phyloP scores from a whole-genome alignment of 495 filamentous ascomycete species.

The Aspergillus olivimuriae region DNA sequence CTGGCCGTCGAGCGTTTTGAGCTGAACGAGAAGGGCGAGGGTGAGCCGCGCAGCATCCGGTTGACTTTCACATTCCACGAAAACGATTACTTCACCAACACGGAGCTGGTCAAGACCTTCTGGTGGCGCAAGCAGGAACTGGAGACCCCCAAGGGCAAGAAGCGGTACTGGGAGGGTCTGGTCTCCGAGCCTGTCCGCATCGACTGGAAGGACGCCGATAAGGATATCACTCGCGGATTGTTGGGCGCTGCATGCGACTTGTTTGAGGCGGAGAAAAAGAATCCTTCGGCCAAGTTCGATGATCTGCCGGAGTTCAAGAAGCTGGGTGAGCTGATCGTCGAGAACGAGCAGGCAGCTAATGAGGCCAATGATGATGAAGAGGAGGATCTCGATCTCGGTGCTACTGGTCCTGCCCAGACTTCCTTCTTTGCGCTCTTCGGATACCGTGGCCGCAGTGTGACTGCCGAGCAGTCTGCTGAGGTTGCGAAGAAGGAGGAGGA shows the following conservation, averaged over 20 bases:
- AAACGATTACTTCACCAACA: conserved; percentile 73
- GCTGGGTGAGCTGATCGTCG: conserved; percentile 40
- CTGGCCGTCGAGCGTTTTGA: conserved; percentile 73
- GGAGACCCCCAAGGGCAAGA: conserved; percentile 35
- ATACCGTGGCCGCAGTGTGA: conserved; percentile 58
- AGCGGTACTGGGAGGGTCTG: conserved; percentile 59
- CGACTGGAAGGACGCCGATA: conserved; percentile 78
- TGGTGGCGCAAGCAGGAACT: conserved; percentile 58
- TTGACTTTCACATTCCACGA: conserved; percentile 39
- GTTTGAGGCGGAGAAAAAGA: conserved; percentile 58
- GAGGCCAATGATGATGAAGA: conserved; percentile 38
- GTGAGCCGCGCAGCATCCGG: conserved; percentile 44
- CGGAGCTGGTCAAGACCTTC: conserved; percentile 80
- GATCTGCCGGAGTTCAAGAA: conserved; percentile 46
- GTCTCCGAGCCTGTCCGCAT: conserved; percentile 82
- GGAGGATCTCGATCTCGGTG: conserved; percentile 49
- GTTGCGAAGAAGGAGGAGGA: conserved; percentile 54
- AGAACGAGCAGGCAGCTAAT: conserved; percentile 17
- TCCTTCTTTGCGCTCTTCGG: conserved; percentile 90
- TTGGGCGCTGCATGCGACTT: conserved; percentile 62
- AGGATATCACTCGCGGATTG: conserved; percentile 77
- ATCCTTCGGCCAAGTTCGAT: conserved; percentile 26
- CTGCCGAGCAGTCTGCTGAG: conserved; percentile 59
- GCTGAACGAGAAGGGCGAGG: conserved; percentile 50
- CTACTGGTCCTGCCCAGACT: conserved; percentile 47